Percentiles rank a stretch among this genome's conserved stretches.
Conservation (phyloP, 2,329 filamentous ascomycete species). For the Trichoderma endophyticum region DNA sequence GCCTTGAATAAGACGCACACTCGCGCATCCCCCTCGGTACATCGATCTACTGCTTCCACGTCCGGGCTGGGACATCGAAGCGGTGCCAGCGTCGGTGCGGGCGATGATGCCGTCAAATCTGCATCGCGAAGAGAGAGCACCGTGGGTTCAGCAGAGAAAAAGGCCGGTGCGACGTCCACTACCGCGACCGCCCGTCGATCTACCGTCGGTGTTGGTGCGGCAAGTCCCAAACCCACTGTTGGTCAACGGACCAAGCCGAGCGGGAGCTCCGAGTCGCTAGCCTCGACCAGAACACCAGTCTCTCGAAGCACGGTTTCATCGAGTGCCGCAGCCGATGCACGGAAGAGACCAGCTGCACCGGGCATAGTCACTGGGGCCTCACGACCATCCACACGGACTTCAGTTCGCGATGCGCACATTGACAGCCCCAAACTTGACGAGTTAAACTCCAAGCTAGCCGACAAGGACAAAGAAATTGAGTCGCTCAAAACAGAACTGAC, state of each 20-base stretch:
- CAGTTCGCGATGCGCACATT: constrained; percentile 41
- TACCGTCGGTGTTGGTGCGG: constrained; percentile 25
- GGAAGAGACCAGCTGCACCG: constrained; percentile 56
- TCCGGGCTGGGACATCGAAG: constrained; percentile 44
- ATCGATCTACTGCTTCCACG: constrained; percentile 34
- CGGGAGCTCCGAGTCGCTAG: background rate
- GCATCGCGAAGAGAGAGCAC: constrained; percentile 44
- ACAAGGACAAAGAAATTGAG: constrained; percentile 57
- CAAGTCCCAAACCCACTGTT: constrained; percentile 33
- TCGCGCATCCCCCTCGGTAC: constrained; percentile 40
- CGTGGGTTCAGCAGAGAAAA: constrained; percentile 39
- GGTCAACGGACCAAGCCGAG: background rate
- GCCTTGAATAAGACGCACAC: constrained; percentile 48
- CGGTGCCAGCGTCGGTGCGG: constrained; percentile 47
- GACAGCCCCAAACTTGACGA: constrained; percentile 55
- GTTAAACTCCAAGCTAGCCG: constrained; percentile 56
- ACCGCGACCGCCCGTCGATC: constrained; percentile 36
- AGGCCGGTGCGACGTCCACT: constrained; percentile 33
- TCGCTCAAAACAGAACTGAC: constrained; percentile 55
- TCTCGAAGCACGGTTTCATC: constrained; percentile 16
- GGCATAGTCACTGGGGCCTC: constrained; percentile 37
- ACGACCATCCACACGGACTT: constrained; percentile 29
- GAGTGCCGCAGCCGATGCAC: constrained; percentile 37
- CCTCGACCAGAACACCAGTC: constrained; percentile 33
- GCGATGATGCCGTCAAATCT: constrained; percentile 44